phyloP scores from a whole-genome alignment of 345 rosid species.

The Alliaria petiolata region DNA sequence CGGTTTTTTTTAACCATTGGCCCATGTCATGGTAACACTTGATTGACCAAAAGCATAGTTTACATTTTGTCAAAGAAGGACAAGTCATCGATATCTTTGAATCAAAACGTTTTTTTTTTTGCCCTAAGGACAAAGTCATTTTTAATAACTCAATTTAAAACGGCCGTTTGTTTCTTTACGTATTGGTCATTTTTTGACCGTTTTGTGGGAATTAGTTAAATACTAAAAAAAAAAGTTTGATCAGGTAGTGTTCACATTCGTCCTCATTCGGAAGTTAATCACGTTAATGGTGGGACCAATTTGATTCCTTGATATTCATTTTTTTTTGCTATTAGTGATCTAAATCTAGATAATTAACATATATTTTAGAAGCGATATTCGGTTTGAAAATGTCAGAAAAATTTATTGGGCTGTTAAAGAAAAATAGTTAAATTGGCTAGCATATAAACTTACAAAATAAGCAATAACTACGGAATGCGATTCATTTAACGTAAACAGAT shows the following conservation, averaged over 20 bases:
- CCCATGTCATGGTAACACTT: background rate
- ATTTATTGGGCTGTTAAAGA: background rate
- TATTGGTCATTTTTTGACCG: conserved; percentile 32
- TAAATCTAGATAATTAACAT: background rate
- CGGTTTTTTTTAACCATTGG: conserved; percentile 1
- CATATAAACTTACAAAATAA: background rate
- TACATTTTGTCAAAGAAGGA: conserved; percentile 21
- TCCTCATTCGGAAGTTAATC: conserved; percentile 3
- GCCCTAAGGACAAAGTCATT: conserved; percentile 4
- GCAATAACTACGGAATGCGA: background rate
- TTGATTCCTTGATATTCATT: background rate
- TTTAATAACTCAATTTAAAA: background rate
- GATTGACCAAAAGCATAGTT: conserved; percentile 16
- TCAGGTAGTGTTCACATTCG: conserved; percentile 24
- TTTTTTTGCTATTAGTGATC: background rate
- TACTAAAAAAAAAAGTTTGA: background rate
- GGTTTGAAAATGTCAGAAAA: background rate
- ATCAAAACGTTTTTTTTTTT: conserved; percentile 4
- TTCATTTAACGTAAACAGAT: background rate
- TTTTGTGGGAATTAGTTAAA: conserved; percentile 2
- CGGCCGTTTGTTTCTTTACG: conserved; percentile 19
- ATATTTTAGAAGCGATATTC: background rate
- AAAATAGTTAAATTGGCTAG: background rate
- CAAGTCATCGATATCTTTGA: conserved; percentile 1
- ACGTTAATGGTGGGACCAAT: background rate